Conservation (phyloP, 1,284 basidiomycete genomes). For the Gomphus sp. region DNA sequence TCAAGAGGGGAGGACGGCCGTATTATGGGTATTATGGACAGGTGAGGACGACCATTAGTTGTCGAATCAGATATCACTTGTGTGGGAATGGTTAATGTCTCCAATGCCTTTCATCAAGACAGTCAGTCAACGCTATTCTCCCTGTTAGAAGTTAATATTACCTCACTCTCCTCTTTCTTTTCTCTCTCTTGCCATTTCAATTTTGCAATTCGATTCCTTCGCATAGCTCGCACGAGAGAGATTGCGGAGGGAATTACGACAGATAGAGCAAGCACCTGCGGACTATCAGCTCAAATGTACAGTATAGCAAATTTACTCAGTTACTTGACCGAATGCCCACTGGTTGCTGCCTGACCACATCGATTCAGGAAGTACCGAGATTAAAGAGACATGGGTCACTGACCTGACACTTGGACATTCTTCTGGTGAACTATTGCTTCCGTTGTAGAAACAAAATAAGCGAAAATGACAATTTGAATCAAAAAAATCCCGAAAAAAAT, state of each 20-base stretch:
- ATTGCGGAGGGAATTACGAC: conserved; percentile 26
- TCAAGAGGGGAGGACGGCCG: neutral
- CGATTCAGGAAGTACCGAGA: neutral
- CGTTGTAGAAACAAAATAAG: conserved; percentile 30
- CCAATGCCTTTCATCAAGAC: neutral
- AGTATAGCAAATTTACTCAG: neutral
- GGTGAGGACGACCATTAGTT: neutral
- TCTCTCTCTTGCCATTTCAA: neutral
- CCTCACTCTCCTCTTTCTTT: neutral
- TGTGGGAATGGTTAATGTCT: neutral
- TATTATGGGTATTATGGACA: neutral
- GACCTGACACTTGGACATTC: conserved; percentile 12
- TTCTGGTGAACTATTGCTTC: conserved; percentile 25
- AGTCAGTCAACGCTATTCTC: neutral
- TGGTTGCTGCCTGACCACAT: conserved; percentile 13
- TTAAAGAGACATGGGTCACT: neutral
- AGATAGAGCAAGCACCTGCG: conserved; percentile 27
- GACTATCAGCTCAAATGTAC: neutral
- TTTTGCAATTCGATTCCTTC: neutral
- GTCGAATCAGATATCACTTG: neutral
- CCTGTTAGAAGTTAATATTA: neutral
- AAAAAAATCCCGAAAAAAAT: conserved; percentile 31
- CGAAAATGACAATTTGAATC: conserved; percentile 26
- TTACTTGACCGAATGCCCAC: conserved; percentile 27
- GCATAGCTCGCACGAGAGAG: conserved; percentile 21